A percentile compares a stretch with the other conserved stretches of the same genome.
Conservation (phyloP, 768 basidiomycete species). For the Tulasnella sp. region DNA sequence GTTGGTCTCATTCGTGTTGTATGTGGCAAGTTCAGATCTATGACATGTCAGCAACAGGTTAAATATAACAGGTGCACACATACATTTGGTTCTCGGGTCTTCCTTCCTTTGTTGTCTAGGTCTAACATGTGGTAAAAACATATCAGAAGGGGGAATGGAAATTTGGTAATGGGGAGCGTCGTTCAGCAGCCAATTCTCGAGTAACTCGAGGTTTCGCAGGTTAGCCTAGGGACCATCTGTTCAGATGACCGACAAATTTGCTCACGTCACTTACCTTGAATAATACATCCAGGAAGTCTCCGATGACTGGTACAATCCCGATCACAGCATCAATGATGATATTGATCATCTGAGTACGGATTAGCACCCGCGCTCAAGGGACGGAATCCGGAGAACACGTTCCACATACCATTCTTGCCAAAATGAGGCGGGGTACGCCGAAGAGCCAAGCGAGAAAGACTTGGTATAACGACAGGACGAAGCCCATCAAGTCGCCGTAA, state of each 20-base stretch:
- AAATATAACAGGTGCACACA: not conserved
- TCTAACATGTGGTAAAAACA: conserved; percentile 14
- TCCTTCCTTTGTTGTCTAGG: not conserved
- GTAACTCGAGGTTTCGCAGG: conserved; percentile 17
- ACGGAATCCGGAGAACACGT: not conserved
- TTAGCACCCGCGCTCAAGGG: not conserved
- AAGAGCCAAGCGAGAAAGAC: conserved; percentile 17
- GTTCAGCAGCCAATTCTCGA: conserved; percentile 18
- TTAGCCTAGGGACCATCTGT: conserved; percentile 6
- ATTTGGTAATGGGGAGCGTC: conserved; percentile 16
- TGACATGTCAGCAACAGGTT: not conserved
- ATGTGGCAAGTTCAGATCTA: not conserved
- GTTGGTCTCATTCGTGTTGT: conserved; percentile 3
- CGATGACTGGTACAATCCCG: conserved; percentile 17
- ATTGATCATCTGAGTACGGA: not conserved
- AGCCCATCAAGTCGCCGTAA: conserved; percentile 16
- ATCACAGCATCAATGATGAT: conserved; percentile 14
- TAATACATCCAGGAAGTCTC: conserved; percentile 16
- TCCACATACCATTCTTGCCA: conserved; percentile 15
- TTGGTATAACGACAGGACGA: conserved; percentile 16
- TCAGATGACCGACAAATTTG: not conserved
- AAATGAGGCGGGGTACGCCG: conserved; percentile 13
- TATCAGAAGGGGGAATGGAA: conserved; percentile 9
- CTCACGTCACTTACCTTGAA: conserved; percentile 9
- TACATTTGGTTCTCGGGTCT: conserved; percentile 8